Evolutionary conservation across 2,329 filamentous ascomycete genomes (phyloP), one percentile per base, ranked within the genome.

Genomic region (Pseudogymnoascus sp.): DNA sequence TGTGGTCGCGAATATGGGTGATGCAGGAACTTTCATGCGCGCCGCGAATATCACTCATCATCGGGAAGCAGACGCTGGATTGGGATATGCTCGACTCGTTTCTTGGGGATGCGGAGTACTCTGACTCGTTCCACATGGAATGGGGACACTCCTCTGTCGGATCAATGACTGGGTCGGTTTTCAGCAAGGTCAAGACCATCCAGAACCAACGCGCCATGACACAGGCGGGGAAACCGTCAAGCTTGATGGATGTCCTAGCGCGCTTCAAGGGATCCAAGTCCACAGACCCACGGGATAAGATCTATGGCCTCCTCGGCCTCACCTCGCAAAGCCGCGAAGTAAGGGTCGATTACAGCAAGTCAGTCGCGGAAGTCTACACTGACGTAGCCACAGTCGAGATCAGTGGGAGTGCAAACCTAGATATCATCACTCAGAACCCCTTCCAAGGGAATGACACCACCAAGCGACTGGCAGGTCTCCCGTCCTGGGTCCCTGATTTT

Each of bases 351-450:
- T 67, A 67, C 58, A 22, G 30, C 5, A 63, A 63, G 57, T n/a
- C 61, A 2, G 30, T 20, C 20, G 36, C 8, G 18, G 37, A 60
- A 5, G 59, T 60, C 16, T 60, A n/a, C 20, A 63, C 20, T 58
- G 61, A 39, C 92, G 72, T 86, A 82, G 1, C 88, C 87, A 0
- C 79, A 76, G 2, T 83, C 79, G 11, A 92, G 77, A 37, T 81
- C 82, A 1, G 74, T 68, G 6, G 88, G 87, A n/a, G 22, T 25
- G 37, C 16, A 3, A 62, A 63, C 37, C 66, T 67, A n/a, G 66
- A 67, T 39, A 63, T 63, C 35, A 35, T 64, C 7, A 64, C 63
- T 22, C 64, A 66, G 57, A 66, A 61, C 37, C 62, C 65, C 16
- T 66, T 62, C 60, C 30, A 43, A 38, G 36, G 41, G 37, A n/a